Evolutionary conservation across 768 basidiomycete species (phyloP), one percentile per base, ranked within the genome.

Genomic region (Pleurotus salmoneostramineus): DNA sequence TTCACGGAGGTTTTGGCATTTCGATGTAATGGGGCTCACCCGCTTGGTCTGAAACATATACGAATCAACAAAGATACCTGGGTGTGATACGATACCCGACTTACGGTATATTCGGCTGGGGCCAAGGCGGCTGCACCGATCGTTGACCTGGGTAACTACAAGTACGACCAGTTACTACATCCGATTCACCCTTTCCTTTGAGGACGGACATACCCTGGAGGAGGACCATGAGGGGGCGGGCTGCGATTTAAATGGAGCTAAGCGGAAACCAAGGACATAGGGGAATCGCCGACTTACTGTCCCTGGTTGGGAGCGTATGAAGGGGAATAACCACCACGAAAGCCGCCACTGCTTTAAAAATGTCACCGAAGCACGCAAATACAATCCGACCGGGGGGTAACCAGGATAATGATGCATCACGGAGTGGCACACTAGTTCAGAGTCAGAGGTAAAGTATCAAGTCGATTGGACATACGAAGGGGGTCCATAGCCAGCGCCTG

Each of bases 141-240:
- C 63, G 54, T 37, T 40, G n/a, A 50, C 58, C 4, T 62, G 65
- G 35, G 68, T 63, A 8, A 50, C 34, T 7, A 62, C 58, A 52
- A 61, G 62, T 34, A 48, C 11, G 4, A 36, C 27, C 4, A 37
- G 43, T 15, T 10, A 11, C 8, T 17, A 6, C 7, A 46, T 31
- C 6, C 50, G 17, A 46, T 17, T 34, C 15, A 14, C 17, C 17
- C 17, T 14, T 21, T 12, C 15, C 34, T 50, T 17, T 21, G n/a
- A 56, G 51, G n/a, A 55, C 40, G 64, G 32, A 65, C 37, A 10
- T 10, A 72, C 65, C 72, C 69, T 54, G 69, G 65, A 15, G 71
- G 70, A 15, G 73, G 70, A 6, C 72, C 74, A n/a, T 72, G 63
- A 44, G 73, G 69, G 31, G 72, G 60, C 1, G 57, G 66, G 57